A percentile compares a stretch with the other conserved stretches of the same genome.
phyloP scores from a whole-genome alignment of 306 rosid species.

The Prunus campanulata region DNA sequence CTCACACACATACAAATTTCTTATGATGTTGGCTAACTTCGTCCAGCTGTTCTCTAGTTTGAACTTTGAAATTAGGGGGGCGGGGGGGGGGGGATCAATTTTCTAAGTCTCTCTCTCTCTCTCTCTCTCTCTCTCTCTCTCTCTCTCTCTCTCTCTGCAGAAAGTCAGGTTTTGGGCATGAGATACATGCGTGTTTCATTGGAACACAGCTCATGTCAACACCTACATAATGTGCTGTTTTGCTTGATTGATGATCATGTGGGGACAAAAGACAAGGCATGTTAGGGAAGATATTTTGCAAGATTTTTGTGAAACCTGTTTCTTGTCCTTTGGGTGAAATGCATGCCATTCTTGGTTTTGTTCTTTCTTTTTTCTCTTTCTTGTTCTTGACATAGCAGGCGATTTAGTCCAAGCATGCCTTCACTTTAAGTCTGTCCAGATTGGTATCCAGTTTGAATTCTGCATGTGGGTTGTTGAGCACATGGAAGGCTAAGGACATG shows the following conservation, averaged over 20 bases:
- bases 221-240: not conserved
- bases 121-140: not conserved
- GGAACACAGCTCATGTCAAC: not conserved
- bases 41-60: not conserved
- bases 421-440: not conserved
- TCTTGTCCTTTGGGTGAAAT: not conserved
- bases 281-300: not conserved
- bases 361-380: not conserved
- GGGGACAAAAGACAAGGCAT: slow-evolving; percentile 4
- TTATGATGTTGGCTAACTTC: not conserved
- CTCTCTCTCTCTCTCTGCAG: not conserved
- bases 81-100: not conserved
- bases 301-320: not conserved
- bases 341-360: slow-evolving; percentile 1
- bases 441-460: not conserved
- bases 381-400: not conserved
- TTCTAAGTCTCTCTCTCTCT: not conserved
- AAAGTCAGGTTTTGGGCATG: not conserved
- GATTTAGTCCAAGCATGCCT: slow-evolving; percentile 4
- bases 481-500: not conserved
- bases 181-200: not conserved
- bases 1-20: too few relatives aligned
- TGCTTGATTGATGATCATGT: not conserved
- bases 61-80: not conserved
- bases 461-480: not conserved